Percentiles rank a stretch among this genome's conserved stretches.
phyloP scores from a whole-genome alignment of 352 stramenopile genomes.

The Phytophthora sojae region DNA sequence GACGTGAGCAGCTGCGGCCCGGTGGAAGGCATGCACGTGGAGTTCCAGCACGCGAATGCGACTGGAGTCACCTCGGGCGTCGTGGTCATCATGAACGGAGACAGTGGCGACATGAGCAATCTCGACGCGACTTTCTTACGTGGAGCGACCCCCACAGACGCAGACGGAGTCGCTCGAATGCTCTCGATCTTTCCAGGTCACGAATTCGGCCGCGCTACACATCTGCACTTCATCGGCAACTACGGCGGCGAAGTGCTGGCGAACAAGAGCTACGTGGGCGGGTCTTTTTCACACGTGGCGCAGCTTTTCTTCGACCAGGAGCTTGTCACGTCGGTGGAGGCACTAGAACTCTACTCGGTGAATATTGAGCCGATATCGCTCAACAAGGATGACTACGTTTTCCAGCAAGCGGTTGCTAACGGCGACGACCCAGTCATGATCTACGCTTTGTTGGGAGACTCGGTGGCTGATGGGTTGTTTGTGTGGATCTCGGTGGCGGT shows the following conservation, averaged over 20 bases:
- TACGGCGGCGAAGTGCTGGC: constrained; percentile 19
- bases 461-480: constrained; percentile 13
- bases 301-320: constrained; percentile 41
- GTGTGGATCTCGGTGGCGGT: constrained; percentile 29
- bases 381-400: constrained; percentile 20
- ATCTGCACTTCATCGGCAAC: constrained; percentile 31
- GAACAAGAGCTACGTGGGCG: constrained; percentile 33
- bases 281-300: constrained; percentile 21
- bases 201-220: constrained; percentile 28
- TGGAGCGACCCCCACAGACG: constrained; percentile 30
- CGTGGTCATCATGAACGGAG: constrained; percentile 23
- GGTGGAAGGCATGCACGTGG: constrained; percentile 28
- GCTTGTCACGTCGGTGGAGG: constrained; percentile 23
- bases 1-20: constrained; percentile 31
- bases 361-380: constrained; percentile 19
- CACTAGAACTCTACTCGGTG: constrained; percentile 11
- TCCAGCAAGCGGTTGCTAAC: neutral
- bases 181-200: constrained; percentile 31
- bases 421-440: constrained; percentile 10
- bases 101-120: constrained; percentile 24
- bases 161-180: constrained; percentile 32
- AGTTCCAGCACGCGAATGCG: constrained; percentile 35
- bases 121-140: constrained; percentile 32
- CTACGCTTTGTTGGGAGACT: neutral
- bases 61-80: constrained; percentile 38